Conservation (phyloP, 1,284 basidiomycete species). For the Athelia sp. region DNA sequence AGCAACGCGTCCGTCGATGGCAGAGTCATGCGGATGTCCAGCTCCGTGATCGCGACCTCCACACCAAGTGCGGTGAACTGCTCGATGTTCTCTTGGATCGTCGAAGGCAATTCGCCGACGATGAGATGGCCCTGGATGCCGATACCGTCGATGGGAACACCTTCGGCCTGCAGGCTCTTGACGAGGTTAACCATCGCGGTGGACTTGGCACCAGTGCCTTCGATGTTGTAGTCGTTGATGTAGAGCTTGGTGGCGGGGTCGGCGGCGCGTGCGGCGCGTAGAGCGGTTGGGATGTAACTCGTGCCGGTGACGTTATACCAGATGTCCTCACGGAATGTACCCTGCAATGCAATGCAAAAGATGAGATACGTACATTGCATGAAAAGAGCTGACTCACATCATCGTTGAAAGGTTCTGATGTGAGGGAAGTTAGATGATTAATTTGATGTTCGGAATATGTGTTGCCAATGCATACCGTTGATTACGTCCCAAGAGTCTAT, state of each 20-base stretch:
- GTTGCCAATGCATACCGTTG: conserved; percentile 15
- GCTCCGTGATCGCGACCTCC: conserved; percentile 55
- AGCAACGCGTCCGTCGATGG: conserved; percentile 42
- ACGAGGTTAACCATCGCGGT: conserved; percentile 48
- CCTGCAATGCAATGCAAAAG: too few species aligned
- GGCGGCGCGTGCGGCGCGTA: conserved; percentile 29
- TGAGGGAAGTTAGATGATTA: not conserved
- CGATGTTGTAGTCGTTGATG: conserved; percentile 54
- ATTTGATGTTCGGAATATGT: conserved; percentile 7
- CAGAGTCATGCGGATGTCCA: conserved; percentile 54
- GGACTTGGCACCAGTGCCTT: conserved; percentile 44
- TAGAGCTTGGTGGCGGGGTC: conserved; percentile 27
- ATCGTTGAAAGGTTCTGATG: conserved; percentile 49
- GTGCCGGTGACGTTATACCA: conserved; percentile 34
- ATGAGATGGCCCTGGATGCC: conserved; percentile 53
- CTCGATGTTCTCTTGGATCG: conserved; percentile 38
- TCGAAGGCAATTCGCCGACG: conserved; percentile 41
- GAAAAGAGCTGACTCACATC: conserved; percentile 36
- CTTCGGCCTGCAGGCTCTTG: conserved; percentile 34
- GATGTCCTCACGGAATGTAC: conserved; percentile 39
- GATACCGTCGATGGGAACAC: conserved; percentile 53
- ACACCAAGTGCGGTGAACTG: conserved; percentile 48
- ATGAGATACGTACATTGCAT: too few species aligned
- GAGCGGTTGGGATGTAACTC: conserved; percentile 30
- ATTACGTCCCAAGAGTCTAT: conserved; percentile 31